Conservation (phyloP, 2,329 filamentous ascomycete species). For the Neopestalotiopsis clavispora region DNA sequence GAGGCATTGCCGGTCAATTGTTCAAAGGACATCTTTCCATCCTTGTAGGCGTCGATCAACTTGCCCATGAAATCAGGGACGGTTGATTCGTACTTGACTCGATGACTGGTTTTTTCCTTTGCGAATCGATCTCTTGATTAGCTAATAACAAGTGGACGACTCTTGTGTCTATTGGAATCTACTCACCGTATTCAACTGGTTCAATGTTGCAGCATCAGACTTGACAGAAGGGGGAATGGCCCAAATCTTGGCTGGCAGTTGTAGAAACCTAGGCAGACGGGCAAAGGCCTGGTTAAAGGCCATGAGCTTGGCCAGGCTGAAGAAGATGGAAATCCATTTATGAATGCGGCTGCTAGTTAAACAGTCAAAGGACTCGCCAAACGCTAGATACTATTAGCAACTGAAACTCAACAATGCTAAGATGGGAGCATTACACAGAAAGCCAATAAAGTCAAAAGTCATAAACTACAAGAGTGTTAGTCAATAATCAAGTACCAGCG, state of each 20-base stretch:
- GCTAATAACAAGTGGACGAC: not conserved
- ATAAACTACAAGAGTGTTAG: conserved; percentile 14
- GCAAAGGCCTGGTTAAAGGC: not conserved
- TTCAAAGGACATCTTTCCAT: conserved; percentile 21
- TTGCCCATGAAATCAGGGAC: conserved; percentile 28
- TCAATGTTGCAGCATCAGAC: not conserved
- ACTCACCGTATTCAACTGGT: not conserved
- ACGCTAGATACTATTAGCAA: conserved; percentile 11
- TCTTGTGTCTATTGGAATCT: rapidly evolving
- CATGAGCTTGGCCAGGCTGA: not conserved
- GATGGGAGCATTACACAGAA: conserved; percentile 13
- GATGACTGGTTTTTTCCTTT: conserved; percentile 23
- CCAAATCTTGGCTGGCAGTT: not conserved
- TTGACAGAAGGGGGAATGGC: not conserved
- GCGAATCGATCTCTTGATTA: not conserved
- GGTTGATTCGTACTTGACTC: conserved; percentile 19
- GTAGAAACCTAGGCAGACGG: not conserved
- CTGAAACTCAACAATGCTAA: not conserved
- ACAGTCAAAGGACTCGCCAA: conserved; percentile 20
- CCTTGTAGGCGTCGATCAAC: conserved; percentile 24
- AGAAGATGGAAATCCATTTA: conserved; percentile 16
- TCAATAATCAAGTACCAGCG: not conserved
- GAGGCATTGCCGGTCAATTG: conserved; percentile 23
- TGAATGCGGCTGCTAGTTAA: conserved; percentile 14
- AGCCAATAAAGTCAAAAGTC: conserved; percentile 21